Base-by-base conservation (phyloP, 2,329 filamentous ascomycete species). In the Fusarium sarcochroum region DNA sequence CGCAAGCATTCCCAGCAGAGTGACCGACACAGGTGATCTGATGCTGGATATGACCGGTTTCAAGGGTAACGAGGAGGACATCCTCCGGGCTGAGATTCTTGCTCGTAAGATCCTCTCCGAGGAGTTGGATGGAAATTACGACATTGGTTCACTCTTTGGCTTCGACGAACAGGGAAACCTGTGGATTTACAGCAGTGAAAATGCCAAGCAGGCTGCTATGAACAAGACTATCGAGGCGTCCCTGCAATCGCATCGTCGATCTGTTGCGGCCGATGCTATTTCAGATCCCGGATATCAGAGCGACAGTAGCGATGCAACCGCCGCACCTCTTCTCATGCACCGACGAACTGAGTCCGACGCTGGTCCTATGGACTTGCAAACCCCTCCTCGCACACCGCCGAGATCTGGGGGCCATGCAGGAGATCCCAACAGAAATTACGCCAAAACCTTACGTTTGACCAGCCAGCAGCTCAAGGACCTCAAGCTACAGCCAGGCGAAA, bases 181-280 rank as follows among this genome's bases (percentile, higher is more conserved):
- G n/a, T 98, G 96, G 95, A 98, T 99, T 70, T 99, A 99, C 82
- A 96, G 94, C 80, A 98, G 94, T 73, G 94, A 98, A 78, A 94
- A 97, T 76, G 94, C 96, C 23, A 98, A 98, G 76, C 91, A 96
- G 73, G 91, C 92, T 8, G 95, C 95, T 32, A 91, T 91, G 82
- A 90, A 91, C 77, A 86, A 82, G 71, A 86, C 86, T 2, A 84
- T 86, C 63, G 85, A 87, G 57, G 81, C 83, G 9, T 81, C 84
- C 11, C 76, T 87, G 47, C 80, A 82, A 18, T 78, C 81, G 11
- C 79, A 81, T 58, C 78, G 81, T 17, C 78, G 80, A 15, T 83
- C 89, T 37, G 82, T 88, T 20, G 87, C 88, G 18, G 87, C 89
- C n/a, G 94, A 98, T 79, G 93, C 93, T 32, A 86, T 90, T 9